phyloP scores from a whole-genome alignment of 768 basidiomycete species.

The Amanita rubescens region DNA sequence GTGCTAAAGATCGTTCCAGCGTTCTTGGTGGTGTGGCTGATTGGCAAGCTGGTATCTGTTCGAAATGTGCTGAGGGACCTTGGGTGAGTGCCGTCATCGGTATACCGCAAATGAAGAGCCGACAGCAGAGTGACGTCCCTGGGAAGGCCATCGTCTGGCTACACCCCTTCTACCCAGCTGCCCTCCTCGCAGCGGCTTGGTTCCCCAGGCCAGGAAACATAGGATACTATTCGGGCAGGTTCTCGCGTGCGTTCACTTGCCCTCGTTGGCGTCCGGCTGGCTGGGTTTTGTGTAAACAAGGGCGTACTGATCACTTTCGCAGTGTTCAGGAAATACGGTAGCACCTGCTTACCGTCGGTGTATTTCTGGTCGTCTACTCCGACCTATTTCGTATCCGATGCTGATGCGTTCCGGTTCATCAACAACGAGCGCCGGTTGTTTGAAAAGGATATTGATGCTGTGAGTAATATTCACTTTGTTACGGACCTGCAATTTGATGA shows the following conservation, averaged over 20 bases:
- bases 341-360: conserved; percentile 31
- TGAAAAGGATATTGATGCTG: conserved; percentile 31
- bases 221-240: conserved; percentile 27
- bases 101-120: background rate
- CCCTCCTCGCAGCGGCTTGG: conserved; percentile 19
- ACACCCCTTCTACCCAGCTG: conserved; percentile 22
- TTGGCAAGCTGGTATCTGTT: background rate
- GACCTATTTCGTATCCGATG: conserved; percentile 36
- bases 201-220: conserved; percentile 27
- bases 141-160: conserved; percentile 10
- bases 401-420: conserved; percentile 32
- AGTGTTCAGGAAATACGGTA: conserved; percentile 34
- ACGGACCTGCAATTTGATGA: background rate
- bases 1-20: background rate
- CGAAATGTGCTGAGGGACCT: background rate
- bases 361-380: conserved; percentile 22
- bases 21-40: background rate
- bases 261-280: background rate
- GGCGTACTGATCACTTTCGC: background rate
- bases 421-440: conserved; percentile 27
- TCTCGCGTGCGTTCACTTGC: conserved; percentile 23
- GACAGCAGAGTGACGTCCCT: background rate
- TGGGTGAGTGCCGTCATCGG: background rate
- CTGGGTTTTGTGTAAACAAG: background rate
- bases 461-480: conserved; percentile 11